These are phyloP conservation scores for Selaginella tamariscina DNA, from an alignment of 75 land plant genomes.

Conservation along the genomic window DNA sequence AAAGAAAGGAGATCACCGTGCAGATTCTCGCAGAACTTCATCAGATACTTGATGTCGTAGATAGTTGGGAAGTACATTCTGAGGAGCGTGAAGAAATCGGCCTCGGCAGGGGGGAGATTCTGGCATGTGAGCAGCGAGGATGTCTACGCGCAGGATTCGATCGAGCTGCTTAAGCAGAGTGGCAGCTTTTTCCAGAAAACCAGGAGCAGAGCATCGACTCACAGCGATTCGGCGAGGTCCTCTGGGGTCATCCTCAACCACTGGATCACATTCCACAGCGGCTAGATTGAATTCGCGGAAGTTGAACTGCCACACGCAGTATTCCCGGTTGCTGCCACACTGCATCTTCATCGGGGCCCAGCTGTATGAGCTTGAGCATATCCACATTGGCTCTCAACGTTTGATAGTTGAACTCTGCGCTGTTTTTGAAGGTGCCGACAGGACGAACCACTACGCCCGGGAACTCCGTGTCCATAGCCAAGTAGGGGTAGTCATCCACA, in stretches of 20 bases:
- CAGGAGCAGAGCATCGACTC: slow-evolving; percentile 47
- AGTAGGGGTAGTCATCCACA: slow-evolving; percentile 38
- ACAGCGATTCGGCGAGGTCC: slow-evolving; percentile 34
- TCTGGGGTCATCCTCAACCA: slow-evolving; percentile 32
- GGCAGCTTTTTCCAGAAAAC: slow-evolving; percentile 47
- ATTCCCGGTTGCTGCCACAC: slow-evolving; percentile 4
- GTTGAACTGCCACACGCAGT: slow-evolving; percentile 59
- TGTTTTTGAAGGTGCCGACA: background rate
- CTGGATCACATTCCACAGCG: slow-evolving; percentile 63
- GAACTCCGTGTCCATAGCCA: slow-evolving; percentile 88
- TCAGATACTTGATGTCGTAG: slow-evolving; percentile 8
- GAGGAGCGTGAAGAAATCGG: slow-evolving; percentile 1
- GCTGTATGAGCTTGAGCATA: slow-evolving; percentile 13
- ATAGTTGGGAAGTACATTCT: background rate
- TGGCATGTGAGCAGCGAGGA: slow-evolving; percentile 1
- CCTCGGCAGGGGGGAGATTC: background rate
- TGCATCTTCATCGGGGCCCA: slow-evolving; percentile 22
- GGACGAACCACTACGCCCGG: slow-evolving; percentile 34
- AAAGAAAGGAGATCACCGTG: slow-evolving; percentile 10
- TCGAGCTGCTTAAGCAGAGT: slow-evolving; percentile 49
- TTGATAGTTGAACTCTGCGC: slow-evolving; percentile 11
- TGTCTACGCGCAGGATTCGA: slow-evolving; percentile 47
- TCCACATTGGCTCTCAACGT: background rate
- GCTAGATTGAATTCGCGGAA: slow-evolving; percentile 50
- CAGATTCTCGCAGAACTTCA: slow-evolving; percentile 8